Percentiles rank a stretch among this genome's conserved stretches.
Conservation (phyloP, 306 rosid genomes). For the Inga oerstediana region DNA sequence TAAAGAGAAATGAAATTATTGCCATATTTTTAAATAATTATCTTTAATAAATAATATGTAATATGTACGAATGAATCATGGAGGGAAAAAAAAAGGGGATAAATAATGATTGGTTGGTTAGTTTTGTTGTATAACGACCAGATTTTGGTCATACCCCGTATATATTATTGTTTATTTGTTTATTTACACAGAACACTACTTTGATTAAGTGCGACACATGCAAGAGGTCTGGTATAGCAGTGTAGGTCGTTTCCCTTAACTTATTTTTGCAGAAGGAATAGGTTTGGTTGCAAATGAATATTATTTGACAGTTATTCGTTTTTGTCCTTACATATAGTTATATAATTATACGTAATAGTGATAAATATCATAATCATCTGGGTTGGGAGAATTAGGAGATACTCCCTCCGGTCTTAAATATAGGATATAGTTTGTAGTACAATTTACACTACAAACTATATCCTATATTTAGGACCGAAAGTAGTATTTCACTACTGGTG, state of each 20-base stretch:
- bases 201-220: constrained; percentile 57
- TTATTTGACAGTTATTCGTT: constrained; percentile 13
- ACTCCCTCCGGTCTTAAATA: too few relatives aligned
- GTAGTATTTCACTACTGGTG: not conserved
- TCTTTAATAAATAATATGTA: not conserved
- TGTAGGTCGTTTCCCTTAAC: constrained; percentile 33
- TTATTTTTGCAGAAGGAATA: not conserved
- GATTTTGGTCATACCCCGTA: constrained; percentile 30
- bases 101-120: constrained; percentile 58
- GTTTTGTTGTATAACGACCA: constrained; percentile 40
- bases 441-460: too few relatives aligned
- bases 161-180: not conserved
- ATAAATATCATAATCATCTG: constrained; percentile 34
- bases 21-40: not conserved
- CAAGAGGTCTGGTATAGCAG: constrained; percentile 28
- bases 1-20: not conserved
- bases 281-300: not conserved
- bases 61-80: not conserved
- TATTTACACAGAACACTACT: not conserved
- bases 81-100: not conserved
- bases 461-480: too few relatives aligned
- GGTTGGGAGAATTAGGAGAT: constrained; percentile 9
- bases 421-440: too few relatives aligned
- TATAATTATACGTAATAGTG: not conserved
- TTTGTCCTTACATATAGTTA: not conserved